Evolutionary conservation across 768 basidiomycete genomes (phyloP).

Genomic region (Hygrocybe punicea): DNA sequence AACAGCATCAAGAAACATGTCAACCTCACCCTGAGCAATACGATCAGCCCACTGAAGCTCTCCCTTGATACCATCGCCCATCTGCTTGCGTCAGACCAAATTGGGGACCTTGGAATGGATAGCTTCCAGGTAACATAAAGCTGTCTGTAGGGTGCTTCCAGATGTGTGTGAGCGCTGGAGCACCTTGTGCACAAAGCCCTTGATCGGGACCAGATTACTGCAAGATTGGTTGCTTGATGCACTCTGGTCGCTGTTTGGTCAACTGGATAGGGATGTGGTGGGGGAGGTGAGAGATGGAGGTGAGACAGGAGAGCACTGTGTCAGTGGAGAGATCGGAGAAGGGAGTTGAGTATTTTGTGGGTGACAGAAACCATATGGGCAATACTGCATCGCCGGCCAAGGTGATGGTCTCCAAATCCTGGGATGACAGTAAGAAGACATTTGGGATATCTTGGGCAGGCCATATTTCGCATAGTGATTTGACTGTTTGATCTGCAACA

Average conservation of each 20-base stretch:
- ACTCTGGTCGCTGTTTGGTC: not conserved
- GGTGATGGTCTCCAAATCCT: slow-evolving; percentile 27
- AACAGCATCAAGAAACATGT: not conserved
- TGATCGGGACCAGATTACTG: too few relatives aligned
- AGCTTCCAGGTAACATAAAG: too few relatives aligned
- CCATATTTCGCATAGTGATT: slow-evolving; percentile 74
- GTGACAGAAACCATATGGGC: slow-evolving; percentile 9
- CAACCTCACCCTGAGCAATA: too few relatives aligned
- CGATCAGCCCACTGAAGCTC: slow-evolving; percentile 43
- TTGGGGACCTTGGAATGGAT: slow-evolving; percentile 70
- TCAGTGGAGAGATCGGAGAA: too few relatives aligned
- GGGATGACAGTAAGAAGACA: slow-evolving; percentile 45
- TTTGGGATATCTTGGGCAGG: slow-evolving; percentile 68
- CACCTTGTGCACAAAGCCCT: too few relatives aligned
- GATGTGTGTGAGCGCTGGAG: too few relatives aligned
- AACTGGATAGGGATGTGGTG: slow-evolving; percentile 18
- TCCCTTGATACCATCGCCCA: slow-evolving; percentile 39
- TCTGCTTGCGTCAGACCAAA: slow-evolving; percentile 50
- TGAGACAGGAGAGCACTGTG: too few relatives aligned
- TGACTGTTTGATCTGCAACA: too few relatives aligned
- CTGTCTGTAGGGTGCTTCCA: too few relatives aligned
- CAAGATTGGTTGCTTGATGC: too few relatives aligned
- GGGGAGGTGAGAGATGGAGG: slow-evolving; percentile 28
- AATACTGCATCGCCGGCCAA: not conserved
- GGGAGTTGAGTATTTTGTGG: too few relatives aligned